phyloP scores from a whole-genome alignment of 306 rosid species.

The Lathyrus sativus region DNA sequence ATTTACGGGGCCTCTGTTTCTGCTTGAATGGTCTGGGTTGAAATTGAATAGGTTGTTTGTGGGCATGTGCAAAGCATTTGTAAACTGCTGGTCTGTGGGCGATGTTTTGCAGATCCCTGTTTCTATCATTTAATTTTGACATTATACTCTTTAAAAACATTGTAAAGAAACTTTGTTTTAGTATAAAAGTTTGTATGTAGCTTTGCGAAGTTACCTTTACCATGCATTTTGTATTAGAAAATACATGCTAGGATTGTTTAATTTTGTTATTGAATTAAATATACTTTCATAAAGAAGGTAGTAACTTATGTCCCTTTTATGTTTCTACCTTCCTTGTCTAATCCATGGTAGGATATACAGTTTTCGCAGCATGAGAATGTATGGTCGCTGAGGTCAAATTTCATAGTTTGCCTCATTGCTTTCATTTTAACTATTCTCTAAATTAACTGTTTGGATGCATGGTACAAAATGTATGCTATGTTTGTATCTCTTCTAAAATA shows the following conservation, averaged over 20 bases:
- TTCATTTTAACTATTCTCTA: background rate
- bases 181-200: background rate
- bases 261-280: no score
- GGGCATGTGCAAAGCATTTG: background rate
- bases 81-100: background rate
- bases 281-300: background rate
- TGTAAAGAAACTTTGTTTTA: background rate
- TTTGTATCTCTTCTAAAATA: slow-evolving; percentile 15
- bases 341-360: background rate
- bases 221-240: background rate
- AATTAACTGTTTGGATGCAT: slow-evolving; percentile 20
- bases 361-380: background rate
- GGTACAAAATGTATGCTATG: background rate
- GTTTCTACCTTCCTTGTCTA: background rate
- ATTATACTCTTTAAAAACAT: no score
- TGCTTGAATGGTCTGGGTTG: slow-evolving; percentile 9
- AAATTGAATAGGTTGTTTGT: background rate
- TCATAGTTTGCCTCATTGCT: slow-evolving; percentile 3
- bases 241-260: background rate
- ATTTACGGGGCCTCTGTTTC: background rate
- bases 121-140: background rate
- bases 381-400: background rate
- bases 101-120: background rate
- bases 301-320: background rate
- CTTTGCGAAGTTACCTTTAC: background rate